phyloP scores from a whole-genome alignment of 2,329 filamentous ascomycete genomes.

The Botrytis galanthina region DNA sequence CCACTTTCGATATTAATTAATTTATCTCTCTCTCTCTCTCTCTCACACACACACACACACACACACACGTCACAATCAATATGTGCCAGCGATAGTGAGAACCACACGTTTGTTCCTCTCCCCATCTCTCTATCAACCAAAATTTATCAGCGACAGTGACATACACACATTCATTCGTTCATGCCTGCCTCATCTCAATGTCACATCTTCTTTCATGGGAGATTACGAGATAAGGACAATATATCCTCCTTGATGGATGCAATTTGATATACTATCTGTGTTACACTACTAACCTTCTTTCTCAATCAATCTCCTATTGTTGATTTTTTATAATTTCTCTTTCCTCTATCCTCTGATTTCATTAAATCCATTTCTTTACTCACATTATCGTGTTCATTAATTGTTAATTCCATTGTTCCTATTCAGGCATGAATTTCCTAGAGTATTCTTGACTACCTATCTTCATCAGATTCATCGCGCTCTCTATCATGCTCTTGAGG shows the following conservation, averaged over 20 bases:
- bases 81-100: neutral
- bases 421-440: neutral
- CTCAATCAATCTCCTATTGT: neutral
- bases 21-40: neutral
- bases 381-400: too few species aligned
- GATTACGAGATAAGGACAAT: neutral
- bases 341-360: neutral
- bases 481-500: conserved; percentile 26
- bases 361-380: neutral
- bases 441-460: neutral
- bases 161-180: neutral
- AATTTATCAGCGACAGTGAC: neutral
- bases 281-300: neutral
- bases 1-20: neutral
- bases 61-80: neutral
- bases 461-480: neutral
- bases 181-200: neutral
- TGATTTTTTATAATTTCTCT: neutral
- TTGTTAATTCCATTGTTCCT: neutral
- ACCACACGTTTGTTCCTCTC: neutral
- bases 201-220: neutral
- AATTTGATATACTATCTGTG: neutral
- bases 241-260: neutral
- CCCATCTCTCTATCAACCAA: too few species aligned
- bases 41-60: neutral